phyloP scores from a whole-genome alignment of 768 basidiomycete species.

The Phaeotremella fagi region DNA sequence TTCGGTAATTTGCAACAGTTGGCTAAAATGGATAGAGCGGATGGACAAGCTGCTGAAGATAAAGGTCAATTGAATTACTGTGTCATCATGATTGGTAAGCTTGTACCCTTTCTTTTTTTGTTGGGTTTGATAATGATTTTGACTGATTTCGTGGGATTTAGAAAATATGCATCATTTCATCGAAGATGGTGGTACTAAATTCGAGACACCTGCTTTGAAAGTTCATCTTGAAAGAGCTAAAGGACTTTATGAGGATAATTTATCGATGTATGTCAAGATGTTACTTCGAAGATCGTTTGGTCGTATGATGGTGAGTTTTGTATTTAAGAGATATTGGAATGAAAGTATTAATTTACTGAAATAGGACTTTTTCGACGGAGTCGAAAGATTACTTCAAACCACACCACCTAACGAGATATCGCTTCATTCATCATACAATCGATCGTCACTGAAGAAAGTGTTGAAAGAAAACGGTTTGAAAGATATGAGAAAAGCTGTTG shows the following conservation, averaged over 20 bases:
- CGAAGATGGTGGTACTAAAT: constrained; percentile 68
- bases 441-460: constrained; percentile 72
- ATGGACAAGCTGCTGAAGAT: constrained; percentile 59
- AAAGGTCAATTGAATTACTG: constrained; percentile 97
- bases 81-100: constrained; percentile 84
- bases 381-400: constrained; percentile 79
- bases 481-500: constrained; percentile 83
- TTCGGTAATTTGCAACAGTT: constrained; percentile 91
- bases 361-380: constrained; percentile 90
- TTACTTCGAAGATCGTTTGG: constrained; percentile 79
- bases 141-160: constrained; percentile 48
- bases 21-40: constrained; percentile 86
- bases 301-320: constrained; percentile 68
- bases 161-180: constrained; percentile 97
- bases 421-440: constrained; percentile 68
- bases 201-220: constrained; percentile 62
- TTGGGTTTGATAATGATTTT: background rate
- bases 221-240: constrained; percentile 69
- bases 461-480: constrained; percentile 80
- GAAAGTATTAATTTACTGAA: background rate
- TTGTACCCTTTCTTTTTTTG: background rate
- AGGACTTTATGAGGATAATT: constrained; percentile 80
- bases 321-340: background rate
- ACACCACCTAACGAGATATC: constrained; percentile 72
- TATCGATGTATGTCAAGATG: constrained; percentile 77